A percentile compares a stretch with the other conserved stretches of the same genome.
phyloP scores from a whole-genome alignment of 768 basidiomycete species.

The Podaxis mareebaensis region DNA sequence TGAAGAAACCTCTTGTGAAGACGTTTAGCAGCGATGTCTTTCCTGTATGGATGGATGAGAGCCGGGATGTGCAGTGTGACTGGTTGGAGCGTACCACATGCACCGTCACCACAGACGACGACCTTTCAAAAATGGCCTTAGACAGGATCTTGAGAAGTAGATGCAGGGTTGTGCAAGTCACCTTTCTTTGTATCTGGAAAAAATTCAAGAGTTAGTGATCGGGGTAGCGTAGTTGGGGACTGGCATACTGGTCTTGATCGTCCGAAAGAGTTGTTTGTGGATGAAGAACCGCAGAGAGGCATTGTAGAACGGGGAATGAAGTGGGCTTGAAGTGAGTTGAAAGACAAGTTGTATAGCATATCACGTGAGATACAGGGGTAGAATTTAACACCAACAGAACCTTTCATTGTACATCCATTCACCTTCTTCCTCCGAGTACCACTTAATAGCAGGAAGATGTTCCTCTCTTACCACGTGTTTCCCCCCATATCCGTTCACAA shows the following conservation, averaged over 20 bases:
- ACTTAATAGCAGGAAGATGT: conserved; percentile 41
- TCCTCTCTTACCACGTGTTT: conserved; percentile 31
- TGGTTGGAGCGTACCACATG: conserved; percentile 64
- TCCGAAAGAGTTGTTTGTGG: conserved; percentile 54
- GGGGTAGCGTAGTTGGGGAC: conserved; percentile 5
- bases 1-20: conserved; percentile 90
- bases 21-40: conserved; percentile 88
- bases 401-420: conserved; percentile 29
- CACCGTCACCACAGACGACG: conserved; percentile 96
- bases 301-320: conserved; percentile 29
- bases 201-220: conserved; percentile 12
- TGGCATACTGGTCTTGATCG: conserved; percentile 50
- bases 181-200: conserved; percentile 49
- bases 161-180: conserved; percentile 21
- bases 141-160: conserved; percentile 1
- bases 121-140: conserved; percentile 36
- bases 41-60: conserved; percentile 40
- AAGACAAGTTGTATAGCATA: not conserved
- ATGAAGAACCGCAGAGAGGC: conserved; percentile 59
- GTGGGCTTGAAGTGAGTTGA: not conserved
- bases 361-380: conserved; percentile 7
- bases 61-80: conserved; percentile 21
- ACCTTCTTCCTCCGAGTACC: conserved; percentile 36
- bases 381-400: conserved; percentile 27
- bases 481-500: conserved; percentile 28